Conservation (phyloP, 179 eudicot genomes). For the Pouteria campechiana region DNA sequence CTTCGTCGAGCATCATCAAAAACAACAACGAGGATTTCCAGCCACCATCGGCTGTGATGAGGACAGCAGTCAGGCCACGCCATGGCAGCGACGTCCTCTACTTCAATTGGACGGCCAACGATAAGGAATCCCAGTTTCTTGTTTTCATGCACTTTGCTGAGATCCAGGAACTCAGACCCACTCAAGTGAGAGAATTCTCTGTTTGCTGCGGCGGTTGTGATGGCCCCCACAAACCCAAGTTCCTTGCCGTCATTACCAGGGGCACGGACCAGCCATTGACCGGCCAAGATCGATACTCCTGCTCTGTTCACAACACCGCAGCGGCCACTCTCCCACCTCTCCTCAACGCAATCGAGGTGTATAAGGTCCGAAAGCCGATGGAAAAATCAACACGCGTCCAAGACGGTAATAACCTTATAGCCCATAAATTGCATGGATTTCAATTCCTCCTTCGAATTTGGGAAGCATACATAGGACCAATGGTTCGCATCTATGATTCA, state of each 20-base stretch:
- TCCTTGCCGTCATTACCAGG: too few relatives aligned
- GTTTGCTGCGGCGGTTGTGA: conserved; percentile 4
- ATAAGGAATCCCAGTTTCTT: background rate
- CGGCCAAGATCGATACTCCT: too few relatives aligned
- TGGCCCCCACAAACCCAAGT: too few relatives aligned
- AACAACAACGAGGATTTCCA: background rate
- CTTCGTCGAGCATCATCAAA: background rate
- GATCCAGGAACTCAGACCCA: conserved; percentile 2
- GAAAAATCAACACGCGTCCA: background rate
- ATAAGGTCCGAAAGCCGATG: background rate
- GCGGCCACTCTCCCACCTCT: conserved; percentile 12
- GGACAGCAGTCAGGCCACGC: conserved; percentile 7
- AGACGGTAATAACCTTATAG: conserved; percentile 1
- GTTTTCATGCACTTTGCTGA: conserved; percentile 18
- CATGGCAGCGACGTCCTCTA: conserved; percentile 1
- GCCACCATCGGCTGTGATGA: conserved; percentile 10
- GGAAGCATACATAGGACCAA: background rate
- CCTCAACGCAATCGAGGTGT: conserved; percentile 16
- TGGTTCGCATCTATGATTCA: background rate
- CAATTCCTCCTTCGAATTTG: too few relatives aligned
- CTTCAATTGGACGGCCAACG: background rate
- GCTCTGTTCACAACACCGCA: background rate
- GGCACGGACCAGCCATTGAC: too few relatives aligned
- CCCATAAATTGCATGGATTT: too few relatives aligned
- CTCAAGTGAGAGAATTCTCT: conserved; percentile 9